phyloP scores from a whole-genome alignment of 805 yeast species.

The Starmerella stigmatis region DNA sequence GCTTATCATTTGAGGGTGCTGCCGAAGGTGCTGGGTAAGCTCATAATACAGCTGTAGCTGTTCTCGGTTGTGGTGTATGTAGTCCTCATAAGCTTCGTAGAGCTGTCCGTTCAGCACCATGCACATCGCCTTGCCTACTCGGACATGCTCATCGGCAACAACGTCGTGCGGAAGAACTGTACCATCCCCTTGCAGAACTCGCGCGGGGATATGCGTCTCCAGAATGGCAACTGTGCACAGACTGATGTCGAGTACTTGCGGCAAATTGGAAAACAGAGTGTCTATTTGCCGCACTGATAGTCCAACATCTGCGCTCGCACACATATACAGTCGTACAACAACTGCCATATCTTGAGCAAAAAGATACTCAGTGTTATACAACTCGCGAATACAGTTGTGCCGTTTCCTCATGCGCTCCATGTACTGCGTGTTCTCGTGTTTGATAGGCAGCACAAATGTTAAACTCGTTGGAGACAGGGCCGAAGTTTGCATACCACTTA shows the following conservation, averaged over 20 bases:
- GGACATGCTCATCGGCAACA: conserved; percentile 23
- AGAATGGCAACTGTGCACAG: conserved; percentile 27
- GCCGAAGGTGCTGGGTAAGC: conserved; percentile 22
- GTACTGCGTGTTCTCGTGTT: background rate
- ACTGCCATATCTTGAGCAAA: conserved; percentile 33
- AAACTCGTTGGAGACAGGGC: no score
- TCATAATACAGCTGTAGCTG: conserved; percentile 25
- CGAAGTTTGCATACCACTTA: no score
- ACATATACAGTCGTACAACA: conserved; percentile 28
- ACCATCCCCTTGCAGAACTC: conserved; percentile 25
- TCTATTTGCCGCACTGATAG: conserved; percentile 26
- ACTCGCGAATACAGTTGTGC: conserved; percentile 31
- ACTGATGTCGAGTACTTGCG: conserved; percentile 29
- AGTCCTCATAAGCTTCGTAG: conserved; percentile 30
- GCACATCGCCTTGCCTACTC: conserved; percentile 29
- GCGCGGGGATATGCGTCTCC: conserved; percentile 26
- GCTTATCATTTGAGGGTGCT: conserved; percentile 22
- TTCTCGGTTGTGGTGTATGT: conserved; percentile 27
- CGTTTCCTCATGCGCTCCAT: conserved; percentile 16
- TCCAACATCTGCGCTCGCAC: conserved; percentile 25
- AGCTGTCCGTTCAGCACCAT: conserved; percentile 25
- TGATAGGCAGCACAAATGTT: no score
- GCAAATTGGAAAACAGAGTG: conserved; percentile 29
- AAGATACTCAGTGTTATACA: conserved; percentile 32
- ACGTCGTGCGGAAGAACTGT: conserved; percentile 15